Evolutionary conservation across 306 rosid genomes (phyloP).

Genomic region (Mimosa pudica): DNA sequence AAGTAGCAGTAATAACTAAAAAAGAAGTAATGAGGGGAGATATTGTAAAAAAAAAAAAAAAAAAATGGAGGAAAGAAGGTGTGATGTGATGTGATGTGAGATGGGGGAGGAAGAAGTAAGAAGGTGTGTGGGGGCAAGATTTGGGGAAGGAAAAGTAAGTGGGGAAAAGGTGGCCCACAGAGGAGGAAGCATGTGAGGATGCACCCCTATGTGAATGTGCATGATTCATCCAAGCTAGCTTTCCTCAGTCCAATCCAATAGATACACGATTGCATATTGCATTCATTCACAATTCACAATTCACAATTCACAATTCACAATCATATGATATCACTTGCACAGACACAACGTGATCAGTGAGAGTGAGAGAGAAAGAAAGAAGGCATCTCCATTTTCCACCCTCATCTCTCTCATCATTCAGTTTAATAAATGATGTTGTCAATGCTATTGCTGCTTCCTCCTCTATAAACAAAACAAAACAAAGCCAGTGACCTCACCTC

Average conservation of each 20-base stretch:
- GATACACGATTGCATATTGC: no score
- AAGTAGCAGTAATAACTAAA: neutral
- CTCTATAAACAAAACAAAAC: neutral
- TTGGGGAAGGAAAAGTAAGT: slow-evolving; percentile 2
- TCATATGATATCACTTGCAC: no score
- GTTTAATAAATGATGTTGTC: neutral
- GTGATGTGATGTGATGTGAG: neutral
- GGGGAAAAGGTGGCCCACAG: slow-evolving; percentile 20
- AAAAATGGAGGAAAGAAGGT: neutral
- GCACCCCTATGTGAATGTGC: neutral
- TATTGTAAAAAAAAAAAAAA: neutral
- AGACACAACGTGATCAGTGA: no score
- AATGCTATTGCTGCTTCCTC: no score
- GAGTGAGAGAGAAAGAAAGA: slow-evolving; percentile 2
- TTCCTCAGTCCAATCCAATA: no score
- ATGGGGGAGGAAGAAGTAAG: neutral
- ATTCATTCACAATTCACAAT: no score
- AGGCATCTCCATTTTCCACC: neutral
- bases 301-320: no score
- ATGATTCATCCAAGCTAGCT: neutral
- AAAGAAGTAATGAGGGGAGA: neutral
- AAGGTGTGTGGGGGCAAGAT: neutral
- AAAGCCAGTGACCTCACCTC: neutral
- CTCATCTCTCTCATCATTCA: neutral
- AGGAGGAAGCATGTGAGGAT: slow-evolving; percentile 11